Evolutionary conservation across 139 green algal species (phyloP).

Genomic region (Tetradesmus lagerheimii): DNA sequence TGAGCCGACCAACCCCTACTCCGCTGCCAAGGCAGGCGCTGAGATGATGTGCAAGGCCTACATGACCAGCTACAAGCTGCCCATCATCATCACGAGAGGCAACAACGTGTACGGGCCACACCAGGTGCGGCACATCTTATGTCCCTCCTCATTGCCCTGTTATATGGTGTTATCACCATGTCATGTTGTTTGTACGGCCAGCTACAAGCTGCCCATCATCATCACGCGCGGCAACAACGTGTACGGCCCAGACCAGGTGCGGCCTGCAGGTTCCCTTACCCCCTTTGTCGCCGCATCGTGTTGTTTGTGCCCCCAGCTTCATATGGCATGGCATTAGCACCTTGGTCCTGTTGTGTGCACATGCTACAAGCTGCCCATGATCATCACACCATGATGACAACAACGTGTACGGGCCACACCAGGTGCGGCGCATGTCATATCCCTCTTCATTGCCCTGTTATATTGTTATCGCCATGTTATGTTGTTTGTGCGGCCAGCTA

Average conservation of each 20-base stretch:
- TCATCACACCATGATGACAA: slow-evolving; percentile 91
- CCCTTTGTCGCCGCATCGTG: too few relatives aligned
- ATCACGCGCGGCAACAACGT: slow-evolving; percentile 99
- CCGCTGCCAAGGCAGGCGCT: slow-evolving; percentile 96
- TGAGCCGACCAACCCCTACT: slow-evolving; percentile 99
- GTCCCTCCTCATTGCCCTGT: too few relatives aligned
- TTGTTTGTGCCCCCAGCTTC: too few relatives aligned
- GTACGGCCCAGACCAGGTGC: slow-evolving; percentile 87
- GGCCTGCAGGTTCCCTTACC: too few relatives aligned
- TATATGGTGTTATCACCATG: too few relatives aligned
- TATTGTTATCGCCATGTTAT: too few relatives aligned
- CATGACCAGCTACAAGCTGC: slow-evolving; percentile 86
- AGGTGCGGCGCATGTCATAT: slow-evolving; percentile 80
- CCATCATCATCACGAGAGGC: slow-evolving; percentile 95
- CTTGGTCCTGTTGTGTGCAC: too few relatives aligned
- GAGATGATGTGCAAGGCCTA: slow-evolving; percentile 98
- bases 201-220: slow-evolving; percentile 78
- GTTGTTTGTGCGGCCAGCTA: too few relatives aligned
- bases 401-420: slow-evolving; percentile 98
- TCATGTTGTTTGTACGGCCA: too few relatives aligned
- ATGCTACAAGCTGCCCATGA: too few relatives aligned
- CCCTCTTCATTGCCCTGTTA: too few relatives aligned
- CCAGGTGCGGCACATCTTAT: slow-evolving; percentile 85
- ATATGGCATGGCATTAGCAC: too few relatives aligned
- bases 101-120: slow-evolving; percentile 99